Evolutionary conservation across 2,329 filamentous ascomycete species (phyloP), one percentile per base, ranked within the genome.

Genomic region (Gaeumannomyces sp.): DNA sequence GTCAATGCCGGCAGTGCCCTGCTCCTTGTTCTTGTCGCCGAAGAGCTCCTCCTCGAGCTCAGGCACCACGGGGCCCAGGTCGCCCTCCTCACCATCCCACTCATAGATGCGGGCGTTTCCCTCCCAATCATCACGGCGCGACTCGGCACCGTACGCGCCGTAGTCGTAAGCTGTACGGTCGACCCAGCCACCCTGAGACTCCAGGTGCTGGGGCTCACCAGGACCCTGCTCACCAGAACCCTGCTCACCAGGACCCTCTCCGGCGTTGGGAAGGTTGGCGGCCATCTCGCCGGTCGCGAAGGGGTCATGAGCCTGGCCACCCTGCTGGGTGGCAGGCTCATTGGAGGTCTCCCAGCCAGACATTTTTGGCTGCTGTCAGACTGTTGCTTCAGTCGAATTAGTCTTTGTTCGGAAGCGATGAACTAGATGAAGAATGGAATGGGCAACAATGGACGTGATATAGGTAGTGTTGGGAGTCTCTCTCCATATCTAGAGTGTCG

Each of bases 1-100:
- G 27, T 89, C 83, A 50, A 87, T 79, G 3, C 90, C 91, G 1
- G 71, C 64, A 74, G 78, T 69, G 62, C 81, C 76, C 63, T 77
- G 71, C 63, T 73, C 73, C 60, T 84, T 80, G 7, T 79, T 77
- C 0, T 84, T 81, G 64, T 79, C 74, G 5, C 87, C 87, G 66
- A 96, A 99, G 8, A 99, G 85, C 70, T 89, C 80, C 10, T 83
- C 70, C 79, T 98, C 94, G 0, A 99, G 84, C 61, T 86, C 84
- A 0, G 83, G 79, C 64, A 88, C 84, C 62, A 80, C 80, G 0
- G 93, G 93, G 8, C 89, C 94, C 64, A 99, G 81, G 57, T 98
- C 94, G 2, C 94, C 95, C 69, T 84, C 91, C 3, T 96, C 92
- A 14, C 93, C 92, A 25, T 87, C 83, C 90, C 91, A 98, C 72